phyloP scores from a whole-genome alignment of 2,329 filamentous ascomycete species.

The Chalaropsis ovoidea region DNA sequence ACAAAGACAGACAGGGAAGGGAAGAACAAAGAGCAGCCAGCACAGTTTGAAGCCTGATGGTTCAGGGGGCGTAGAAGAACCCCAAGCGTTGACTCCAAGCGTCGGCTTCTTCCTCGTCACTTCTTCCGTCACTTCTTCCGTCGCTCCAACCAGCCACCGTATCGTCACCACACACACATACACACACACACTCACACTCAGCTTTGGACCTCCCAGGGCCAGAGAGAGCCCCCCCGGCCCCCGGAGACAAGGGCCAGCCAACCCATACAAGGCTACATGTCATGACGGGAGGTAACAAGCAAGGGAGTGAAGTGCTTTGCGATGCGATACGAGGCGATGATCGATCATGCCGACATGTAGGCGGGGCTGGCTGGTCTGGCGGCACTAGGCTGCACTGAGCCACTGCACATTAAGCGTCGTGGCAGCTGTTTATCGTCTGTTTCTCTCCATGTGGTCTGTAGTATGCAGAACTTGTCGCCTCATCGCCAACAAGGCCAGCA shows the following conservation, averaged over 20 bases:
- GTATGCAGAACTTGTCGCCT: too few relatives aligned
- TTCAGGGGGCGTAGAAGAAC: neutral
- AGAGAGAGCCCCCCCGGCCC: too few relatives aligned
- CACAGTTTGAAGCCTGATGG: neutral
- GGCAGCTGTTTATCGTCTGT: too few relatives aligned
- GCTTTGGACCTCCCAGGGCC: neutral
- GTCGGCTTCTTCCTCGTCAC: too few relatives aligned
- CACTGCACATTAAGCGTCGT: too few relatives aligned
- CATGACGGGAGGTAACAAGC: conserved; percentile 11
- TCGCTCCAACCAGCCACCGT: too few relatives aligned
- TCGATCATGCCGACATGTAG: neutral
- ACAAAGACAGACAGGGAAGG: neutral
- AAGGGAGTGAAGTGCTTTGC: conserved; percentile 12
- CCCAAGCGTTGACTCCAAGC: too few relatives aligned
- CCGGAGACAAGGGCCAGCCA: neutral
- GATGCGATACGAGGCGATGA: neutral
- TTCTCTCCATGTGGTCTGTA: too few relatives aligned
- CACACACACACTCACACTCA: neutral
- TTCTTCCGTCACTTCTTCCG: too few relatives aligned
- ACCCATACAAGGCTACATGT: conserved; percentile 12
- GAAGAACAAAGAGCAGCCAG: neutral
- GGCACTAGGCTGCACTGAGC: too few relatives aligned
- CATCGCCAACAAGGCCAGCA: too few relatives aligned
- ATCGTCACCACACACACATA: neutral
- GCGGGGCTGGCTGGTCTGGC: neutral